These are phyloP conservation scores for Pythium oligandrum DNA, from an alignment of 352 stramenopile species.

Conservation along the genomic window DNA sequence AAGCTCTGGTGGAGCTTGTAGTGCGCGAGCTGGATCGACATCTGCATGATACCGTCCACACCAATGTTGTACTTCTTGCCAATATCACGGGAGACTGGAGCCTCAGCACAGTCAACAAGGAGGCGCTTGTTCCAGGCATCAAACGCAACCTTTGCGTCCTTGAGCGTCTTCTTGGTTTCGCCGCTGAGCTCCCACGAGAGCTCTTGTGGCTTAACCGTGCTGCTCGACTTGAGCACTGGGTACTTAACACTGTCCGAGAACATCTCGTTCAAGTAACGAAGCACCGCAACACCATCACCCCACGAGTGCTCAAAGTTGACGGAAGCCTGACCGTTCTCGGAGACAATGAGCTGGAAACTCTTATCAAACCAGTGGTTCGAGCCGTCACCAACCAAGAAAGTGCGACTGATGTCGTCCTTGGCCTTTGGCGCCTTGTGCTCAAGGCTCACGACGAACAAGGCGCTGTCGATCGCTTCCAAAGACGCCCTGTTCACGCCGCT, in stretches of 20 bases:
- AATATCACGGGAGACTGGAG: conserved; percentile 61
- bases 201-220: conserved; percentile 25
- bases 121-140: conserved; percentile 58
- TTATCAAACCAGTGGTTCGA: conserved; percentile 92
- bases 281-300: conserved; percentile 84
- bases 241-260: conserved; percentile 78
- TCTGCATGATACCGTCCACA: conserved; percentile 89
- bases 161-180: conserved; percentile 54
- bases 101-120: conserved; percentile 69
- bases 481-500: conserved; percentile 58
- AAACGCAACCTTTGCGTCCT: conserved; percentile 67
- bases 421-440: conserved; percentile 63
- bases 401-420: conserved; percentile 55
- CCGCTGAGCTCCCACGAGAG: conserved; percentile 59
- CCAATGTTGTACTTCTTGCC: conserved; percentile 68
- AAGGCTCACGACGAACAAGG: conserved; percentile 80
- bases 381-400: conserved; percentile 79
- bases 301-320: conserved; percentile 91
- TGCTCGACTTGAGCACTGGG: conserved; percentile 42
- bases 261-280: conserved; percentile 88
- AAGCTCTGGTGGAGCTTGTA: conserved; percentile 79
- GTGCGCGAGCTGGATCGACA: conserved; percentile 88
- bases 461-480: conserved; percentile 80
- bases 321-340: conserved; percentile 69
- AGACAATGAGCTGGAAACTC: conserved; percentile 88